phyloP scores from a whole-genome alignment of 2,329 filamentous ascomycete genomes.

The Hypoxylon sp. region DNA sequence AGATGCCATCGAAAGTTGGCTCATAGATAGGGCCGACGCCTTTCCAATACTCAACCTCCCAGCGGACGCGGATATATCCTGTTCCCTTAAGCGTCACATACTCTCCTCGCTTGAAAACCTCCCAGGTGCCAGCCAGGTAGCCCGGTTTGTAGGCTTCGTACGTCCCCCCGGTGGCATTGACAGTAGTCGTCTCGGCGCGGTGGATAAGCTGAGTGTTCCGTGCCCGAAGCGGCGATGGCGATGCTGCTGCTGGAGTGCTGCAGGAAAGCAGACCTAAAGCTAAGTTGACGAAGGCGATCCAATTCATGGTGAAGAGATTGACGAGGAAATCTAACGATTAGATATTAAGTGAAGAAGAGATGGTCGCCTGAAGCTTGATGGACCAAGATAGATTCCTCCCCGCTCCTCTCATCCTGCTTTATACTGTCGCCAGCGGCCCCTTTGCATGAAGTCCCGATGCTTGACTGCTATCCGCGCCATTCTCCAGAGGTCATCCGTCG shows the following conservation, averaged over 20 bases:
- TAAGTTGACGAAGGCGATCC: conserved; percentile 1
- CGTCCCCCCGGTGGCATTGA: conserved; percentile 3
- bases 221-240: not conserved
- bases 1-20: conserved; percentile 7
- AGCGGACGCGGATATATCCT: conserved; percentile 26
- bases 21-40: conserved; percentile 8
- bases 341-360: not conserved
- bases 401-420: not conserved
- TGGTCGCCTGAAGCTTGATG: not conserved
- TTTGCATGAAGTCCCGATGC: not conserved
- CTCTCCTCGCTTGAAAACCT: conserved; percentile 20
- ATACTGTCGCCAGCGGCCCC: conserved; percentile 2
- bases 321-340: not conserved
- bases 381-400: not conserved
- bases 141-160: conserved; percentile 8
- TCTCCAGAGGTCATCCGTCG: not conserved
- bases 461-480: not conserved
- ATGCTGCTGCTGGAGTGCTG: not conserved
- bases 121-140: conserved; percentile 13
- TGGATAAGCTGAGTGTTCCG: not conserved
- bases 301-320: conserved; percentile 5
- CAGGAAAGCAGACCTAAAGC: not conserved
- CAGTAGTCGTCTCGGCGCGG: conserved; percentile 6
- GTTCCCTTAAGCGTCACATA: conserved; percentile 19
- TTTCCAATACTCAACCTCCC: conserved; percentile 32